phyloP scores from a whole-genome alignment of 164 flowering plant genomes.

The Vitis rotundifolia region DNA sequence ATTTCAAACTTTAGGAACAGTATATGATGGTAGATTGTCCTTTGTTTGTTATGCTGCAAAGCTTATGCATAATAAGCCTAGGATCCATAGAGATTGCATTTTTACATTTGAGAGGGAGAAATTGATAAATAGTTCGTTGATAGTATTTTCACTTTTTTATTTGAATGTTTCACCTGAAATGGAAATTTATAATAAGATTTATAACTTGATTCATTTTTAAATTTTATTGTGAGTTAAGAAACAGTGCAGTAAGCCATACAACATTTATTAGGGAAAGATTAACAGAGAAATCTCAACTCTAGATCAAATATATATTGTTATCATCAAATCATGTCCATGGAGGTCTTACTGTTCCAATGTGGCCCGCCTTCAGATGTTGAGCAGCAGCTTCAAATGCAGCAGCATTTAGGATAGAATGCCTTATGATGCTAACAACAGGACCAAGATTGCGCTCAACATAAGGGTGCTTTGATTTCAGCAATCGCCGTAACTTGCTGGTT shows the following conservation, averaged over 20 bases:
- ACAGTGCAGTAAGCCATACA: neutral
- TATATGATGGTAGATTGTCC: too few species aligned
- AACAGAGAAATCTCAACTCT: neutral
- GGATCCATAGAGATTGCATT: too few species aligned
- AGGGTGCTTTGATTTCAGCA: conserved; percentile 72
- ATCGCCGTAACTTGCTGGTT: conserved; percentile 52
- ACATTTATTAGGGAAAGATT: neutral
- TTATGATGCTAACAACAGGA: conserved; percentile 66
- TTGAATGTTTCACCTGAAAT: too few species aligned
- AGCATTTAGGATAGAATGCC: conserved; percentile 66
- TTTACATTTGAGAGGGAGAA: too few species aligned
- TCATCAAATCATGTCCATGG: neutral
- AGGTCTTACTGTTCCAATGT: conserved; percentile 43
- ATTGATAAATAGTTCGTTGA: too few species aligned
- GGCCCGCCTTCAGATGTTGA: conserved; percentile 56
- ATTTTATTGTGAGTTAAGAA: too few species aligned
- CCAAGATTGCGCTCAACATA: conserved; percentile 76
- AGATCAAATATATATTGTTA: neutral
- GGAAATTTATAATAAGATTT: too few species aligned
- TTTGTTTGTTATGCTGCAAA: too few species aligned
- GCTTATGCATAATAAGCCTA: too few species aligned
- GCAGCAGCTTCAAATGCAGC: conserved; percentile 67
- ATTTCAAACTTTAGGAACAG: too few species aligned
- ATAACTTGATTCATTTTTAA: too few species aligned
- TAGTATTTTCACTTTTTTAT: too few species aligned